Conservation (phyloP, 2,329 filamentous ascomycete species). For the Ceratocystis cacaofunesta region DNA sequence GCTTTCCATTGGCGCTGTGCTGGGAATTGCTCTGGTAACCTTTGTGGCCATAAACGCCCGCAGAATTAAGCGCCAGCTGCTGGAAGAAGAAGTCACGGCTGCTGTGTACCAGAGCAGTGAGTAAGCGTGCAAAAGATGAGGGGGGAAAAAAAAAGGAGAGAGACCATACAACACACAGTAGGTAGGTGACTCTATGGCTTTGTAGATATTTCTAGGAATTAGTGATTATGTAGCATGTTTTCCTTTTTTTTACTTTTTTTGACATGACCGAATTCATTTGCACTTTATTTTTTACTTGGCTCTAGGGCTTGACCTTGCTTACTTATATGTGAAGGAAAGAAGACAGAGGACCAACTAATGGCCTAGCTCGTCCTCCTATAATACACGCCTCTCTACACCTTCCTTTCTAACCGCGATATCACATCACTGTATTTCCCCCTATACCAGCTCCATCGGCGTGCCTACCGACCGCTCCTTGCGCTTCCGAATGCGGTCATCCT, state of each 20-base stretch:
- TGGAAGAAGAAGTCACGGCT: constrained; percentile 17
- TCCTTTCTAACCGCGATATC: too few species aligned
- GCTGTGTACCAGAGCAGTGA: constrained; percentile 13
- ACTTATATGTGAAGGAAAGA: not conserved
- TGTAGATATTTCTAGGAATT: not conserved
- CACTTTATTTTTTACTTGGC: not conserved
- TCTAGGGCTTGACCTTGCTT: not conserved
- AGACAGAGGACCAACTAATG: too few species aligned
- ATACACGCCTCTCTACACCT: not conserved
- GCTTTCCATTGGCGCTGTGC: constrained; percentile 41
- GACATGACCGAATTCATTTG: not conserved
- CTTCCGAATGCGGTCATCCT: constrained; percentile 37
- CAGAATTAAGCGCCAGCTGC: constrained; percentile 23
- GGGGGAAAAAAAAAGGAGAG: not conserved
- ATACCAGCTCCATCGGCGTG: constrained; percentile 36
- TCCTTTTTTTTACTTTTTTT: not conserved
- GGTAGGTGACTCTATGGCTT: not conserved
- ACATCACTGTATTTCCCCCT: not conserved
- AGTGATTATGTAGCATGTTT: not conserved
- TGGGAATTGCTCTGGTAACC: constrained; percentile 50
- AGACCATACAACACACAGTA: not conserved
- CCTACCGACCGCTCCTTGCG: constrained; percentile 44
- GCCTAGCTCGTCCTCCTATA: not conserved
- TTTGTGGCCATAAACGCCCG: constrained; percentile 42
- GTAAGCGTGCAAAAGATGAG: not conserved